phyloP scores from a whole-genome alignment of 2,329 filamentous ascomycete genomes.

The Sclerotinia subarctica region DNA sequence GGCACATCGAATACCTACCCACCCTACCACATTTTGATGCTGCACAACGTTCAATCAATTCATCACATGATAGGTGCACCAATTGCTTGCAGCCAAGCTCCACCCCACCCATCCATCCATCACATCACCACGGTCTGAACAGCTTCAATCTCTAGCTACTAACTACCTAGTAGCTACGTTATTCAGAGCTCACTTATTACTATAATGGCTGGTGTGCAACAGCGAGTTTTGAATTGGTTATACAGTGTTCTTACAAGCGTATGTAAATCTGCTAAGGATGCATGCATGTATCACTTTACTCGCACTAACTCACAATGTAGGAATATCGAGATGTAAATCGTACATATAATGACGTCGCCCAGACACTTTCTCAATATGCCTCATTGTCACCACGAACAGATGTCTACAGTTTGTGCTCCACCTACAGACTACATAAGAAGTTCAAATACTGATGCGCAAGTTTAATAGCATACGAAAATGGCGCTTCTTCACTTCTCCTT shows the following conservation, averaged over 20 bases:
- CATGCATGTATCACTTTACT: neutral
- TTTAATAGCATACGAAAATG: conserved; percentile 76
- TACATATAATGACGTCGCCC: conserved; percentile 87
- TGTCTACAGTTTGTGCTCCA: conserved; percentile 72
- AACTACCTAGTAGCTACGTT: neutral
- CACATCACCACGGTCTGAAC: conserved; percentile 7
- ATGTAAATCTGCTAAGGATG: conserved; percentile 32
- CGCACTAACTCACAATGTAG: conserved; percentile 46
- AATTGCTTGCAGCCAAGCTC: neutral
- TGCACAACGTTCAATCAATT: neutral
- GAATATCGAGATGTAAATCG: conserved; percentile 92
- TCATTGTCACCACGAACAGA: conserved; percentile 84
- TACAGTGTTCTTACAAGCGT: conserved; percentile 85
- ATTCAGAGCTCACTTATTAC: conserved; percentile 24
- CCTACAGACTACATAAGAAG: neutral
- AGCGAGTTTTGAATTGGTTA: conserved; percentile 91
- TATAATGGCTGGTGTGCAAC: conserved; percentile 63
- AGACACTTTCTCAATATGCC: conserved; percentile 73
- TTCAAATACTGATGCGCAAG: conserved; percentile 23
- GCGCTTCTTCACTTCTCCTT: conserved; percentile 79
- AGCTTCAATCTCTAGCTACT: conserved; percentile 3
- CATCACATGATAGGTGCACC: neutral
- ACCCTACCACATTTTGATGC: no score
- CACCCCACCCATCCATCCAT: neutral
- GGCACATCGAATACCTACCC: no score